Evolutionary conservation across 2,329 filamentous ascomycete species (phyloP), one percentile per base, ranked within the genome.

Genomic region (Sporothrix protearum): DNA sequence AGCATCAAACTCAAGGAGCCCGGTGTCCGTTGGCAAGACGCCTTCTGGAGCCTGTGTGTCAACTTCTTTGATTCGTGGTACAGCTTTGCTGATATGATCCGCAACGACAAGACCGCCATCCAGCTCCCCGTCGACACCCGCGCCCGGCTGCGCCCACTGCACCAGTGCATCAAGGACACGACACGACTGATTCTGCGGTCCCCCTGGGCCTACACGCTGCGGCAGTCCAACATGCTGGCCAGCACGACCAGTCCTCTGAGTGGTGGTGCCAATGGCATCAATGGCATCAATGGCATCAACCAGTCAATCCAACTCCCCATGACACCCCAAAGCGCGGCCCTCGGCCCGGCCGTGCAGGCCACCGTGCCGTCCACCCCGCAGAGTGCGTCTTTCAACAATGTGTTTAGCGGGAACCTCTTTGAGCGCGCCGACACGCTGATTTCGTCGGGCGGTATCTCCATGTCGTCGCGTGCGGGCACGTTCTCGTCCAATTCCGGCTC

Each of bases 311-410:
- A 81, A 69, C 76, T 94, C 49, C 94, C 94, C 9, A 93, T 96
- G 77, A 97, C 94, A 0, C 94, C 95, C 8, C 87, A 97, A 73
- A 96, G 92, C 76, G 94, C 94, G 19, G 94, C 94, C 1, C 85
- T 97, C 5, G 95, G 94, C 0, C 93, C 94, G 6, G 94, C 94
- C 25, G 92, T 94, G 70, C 94, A 97, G 80, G 94, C 94, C 0
- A 97, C 93, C 0, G 90, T 97, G 12, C 92, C 93, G 3, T 92
- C 87, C 2, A 92, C 89, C 0, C 88, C 89, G 10, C 84, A 88
- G 77, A 87, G 83, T 73, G 84, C 82, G 1, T 86, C 86, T 0
- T 88, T 89, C 76, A 83, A 84, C 8, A 81, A 81, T 19, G 83
- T 85, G 1, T 88, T 89, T 73, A 81, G 83, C 1, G 86, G 87